Conservation (phyloP, 1,284 basidiomycete genomes). For the Rhodotorula sp. region DNA sequence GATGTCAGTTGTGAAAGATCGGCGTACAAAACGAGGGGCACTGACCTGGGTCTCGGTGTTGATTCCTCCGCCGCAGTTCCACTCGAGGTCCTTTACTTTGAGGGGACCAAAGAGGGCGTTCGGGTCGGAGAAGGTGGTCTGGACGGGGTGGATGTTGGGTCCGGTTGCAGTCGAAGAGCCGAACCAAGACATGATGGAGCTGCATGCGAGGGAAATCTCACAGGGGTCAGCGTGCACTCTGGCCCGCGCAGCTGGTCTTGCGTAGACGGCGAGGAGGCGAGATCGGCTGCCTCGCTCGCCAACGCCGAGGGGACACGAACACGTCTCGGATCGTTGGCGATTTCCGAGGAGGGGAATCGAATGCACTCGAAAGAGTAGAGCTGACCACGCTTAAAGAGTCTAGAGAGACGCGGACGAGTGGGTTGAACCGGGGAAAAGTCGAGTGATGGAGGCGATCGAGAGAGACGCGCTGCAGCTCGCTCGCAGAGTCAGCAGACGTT, state of each 20-base stretch:
- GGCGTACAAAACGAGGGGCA: background rate
- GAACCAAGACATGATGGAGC: slow-evolving; percentile 36
- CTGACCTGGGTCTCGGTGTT: slow-evolving; percentile 76
- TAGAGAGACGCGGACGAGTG: no score
- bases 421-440: no score
- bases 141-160: slow-evolving; percentile 39
- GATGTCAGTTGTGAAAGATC: background rate
- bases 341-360: no score
- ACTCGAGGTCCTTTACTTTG: slow-evolving; percentile 69
- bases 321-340: no score
- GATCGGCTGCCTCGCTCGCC: background rate
- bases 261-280: background rate
- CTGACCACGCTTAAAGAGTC: no score
- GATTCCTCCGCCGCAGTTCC: slow-evolving; percentile 72
- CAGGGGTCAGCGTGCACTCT: no score
- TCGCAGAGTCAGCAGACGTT: no score
- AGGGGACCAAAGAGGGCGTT: slow-evolving; percentile 58
- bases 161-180: slow-evolving; percentile 18
- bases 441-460: no score
- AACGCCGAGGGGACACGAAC: no score
- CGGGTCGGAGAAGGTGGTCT: slow-evolving; percentile 22
- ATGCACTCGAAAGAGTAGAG: no score
- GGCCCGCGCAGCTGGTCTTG: background rate
- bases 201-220: background rate
- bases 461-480: no score